Evolutionary conservation across 371 early-diverging fungal species (phyloP).

Genomic region (Mortierella polycephala): DNA sequence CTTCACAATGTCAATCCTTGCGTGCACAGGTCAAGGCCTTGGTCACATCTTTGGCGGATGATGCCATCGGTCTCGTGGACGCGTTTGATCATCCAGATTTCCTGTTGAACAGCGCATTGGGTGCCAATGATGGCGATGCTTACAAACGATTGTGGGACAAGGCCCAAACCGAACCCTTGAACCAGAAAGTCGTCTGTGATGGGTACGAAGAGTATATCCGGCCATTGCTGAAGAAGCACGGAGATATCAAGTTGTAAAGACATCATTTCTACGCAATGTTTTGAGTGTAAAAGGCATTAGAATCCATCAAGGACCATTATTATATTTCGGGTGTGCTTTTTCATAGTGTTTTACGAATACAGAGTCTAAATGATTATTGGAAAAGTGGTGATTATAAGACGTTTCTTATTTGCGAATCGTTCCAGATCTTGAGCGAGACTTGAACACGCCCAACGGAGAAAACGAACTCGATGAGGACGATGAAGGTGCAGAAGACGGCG

Average conservation of each 20-base stretch:
- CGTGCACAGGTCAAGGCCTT: conserved; percentile 60
- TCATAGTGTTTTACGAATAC: too few species aligned
- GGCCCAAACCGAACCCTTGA: conserved; percentile 75
- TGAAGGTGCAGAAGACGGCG: too few species aligned
- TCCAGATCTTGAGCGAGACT: too few species aligned
- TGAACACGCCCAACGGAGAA: too few species aligned
- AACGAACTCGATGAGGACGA: too few species aligned
- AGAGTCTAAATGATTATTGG: too few species aligned
- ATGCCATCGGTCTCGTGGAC: conserved; percentile 81
- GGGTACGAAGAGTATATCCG: conserved; percentile 65
- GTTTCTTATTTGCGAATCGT: too few species aligned
- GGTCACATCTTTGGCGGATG: conserved; percentile 70
- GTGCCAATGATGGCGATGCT: conserved; percentile 77
- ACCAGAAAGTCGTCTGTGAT: conserved; percentile 62
- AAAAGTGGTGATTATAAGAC: too few species aligned
- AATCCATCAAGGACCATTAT: too few species aligned
- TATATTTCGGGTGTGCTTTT: too few species aligned
- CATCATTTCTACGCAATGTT: too few species aligned
- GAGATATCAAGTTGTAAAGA: conserved; percentile 1
- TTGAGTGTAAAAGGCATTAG: too few species aligned
- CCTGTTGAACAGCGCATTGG: conserved; percentile 80
- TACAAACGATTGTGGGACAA: conserved; percentile 68
- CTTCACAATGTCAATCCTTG: conserved; percentile 64
- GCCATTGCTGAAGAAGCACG: conserved; percentile 1
- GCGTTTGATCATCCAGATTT: conserved; percentile 83